A percentile compares a stretch with the other conserved stretches of the same genome.
Conservation (phyloP, 1,139 yeast species). For the Kluyveromyces sp. region DNA sequence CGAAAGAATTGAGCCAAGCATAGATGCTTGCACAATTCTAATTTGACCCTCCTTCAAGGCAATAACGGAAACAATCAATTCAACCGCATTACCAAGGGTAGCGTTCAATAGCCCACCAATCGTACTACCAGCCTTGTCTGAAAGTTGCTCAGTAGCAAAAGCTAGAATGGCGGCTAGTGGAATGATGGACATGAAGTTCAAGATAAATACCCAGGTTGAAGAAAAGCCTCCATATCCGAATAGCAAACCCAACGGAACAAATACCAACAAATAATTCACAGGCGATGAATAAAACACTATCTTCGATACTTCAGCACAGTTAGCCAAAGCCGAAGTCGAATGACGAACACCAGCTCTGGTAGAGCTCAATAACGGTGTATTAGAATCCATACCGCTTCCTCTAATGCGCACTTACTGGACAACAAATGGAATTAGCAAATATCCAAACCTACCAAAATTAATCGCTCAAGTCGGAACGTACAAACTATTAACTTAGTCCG, state of each 20-base stretch:
- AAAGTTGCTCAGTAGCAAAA: constrained; percentile 86
- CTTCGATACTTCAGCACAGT: constrained; percentile 12
- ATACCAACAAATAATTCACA: constrained; percentile 65
- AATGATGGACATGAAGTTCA: constrained; percentile 83
- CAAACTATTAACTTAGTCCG: too few species aligned
- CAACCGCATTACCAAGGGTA: constrained; percentile 91
- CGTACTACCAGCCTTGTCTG: constrained; percentile 80
- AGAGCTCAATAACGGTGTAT: constrained; percentile 11
- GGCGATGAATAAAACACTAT: constrained; percentile 55
- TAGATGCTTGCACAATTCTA: constrained; percentile 91
- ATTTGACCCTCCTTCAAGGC: constrained; percentile 83
- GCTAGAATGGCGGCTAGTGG: constrained; percentile 89
- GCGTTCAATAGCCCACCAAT: constrained; percentile 91
- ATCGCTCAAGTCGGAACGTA: too few species aligned
- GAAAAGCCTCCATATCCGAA: constrained; percentile 48
- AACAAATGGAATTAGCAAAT: too few species aligned
- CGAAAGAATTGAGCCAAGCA: constrained; percentile 89
- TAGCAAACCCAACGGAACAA: constrained; percentile 81
- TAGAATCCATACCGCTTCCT: constrained; percentile 12
- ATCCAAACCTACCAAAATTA: too few species aligned
- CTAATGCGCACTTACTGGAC: too few species aligned
- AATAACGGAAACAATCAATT: constrained; percentile 84
- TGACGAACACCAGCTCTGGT: constrained; percentile 5
- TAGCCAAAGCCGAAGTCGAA: constrained; percentile 5
- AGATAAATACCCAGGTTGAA: constrained; percentile 53